Evolutionary conservation across 164 flowering plant genomes (phyloP), one percentile per base, ranked within the genome.

Genomic region (Magnolia sinica): DNA sequence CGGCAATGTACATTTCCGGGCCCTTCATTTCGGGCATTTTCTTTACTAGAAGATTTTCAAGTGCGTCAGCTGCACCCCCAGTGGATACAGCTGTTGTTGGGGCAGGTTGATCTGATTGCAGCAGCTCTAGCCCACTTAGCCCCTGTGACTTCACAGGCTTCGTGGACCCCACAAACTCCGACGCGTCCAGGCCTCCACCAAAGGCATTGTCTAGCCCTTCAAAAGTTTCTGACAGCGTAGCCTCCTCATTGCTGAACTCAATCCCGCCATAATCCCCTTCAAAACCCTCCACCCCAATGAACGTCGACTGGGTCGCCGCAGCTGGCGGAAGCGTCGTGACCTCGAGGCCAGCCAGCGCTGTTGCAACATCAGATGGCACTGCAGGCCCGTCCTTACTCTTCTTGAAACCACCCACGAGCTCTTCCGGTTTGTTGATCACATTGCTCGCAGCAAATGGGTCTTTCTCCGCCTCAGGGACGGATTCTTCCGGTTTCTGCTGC

Each of bases 211-310:
- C 85, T 74, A 96, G 86, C 49, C 97, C 97, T 85, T 96, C 98
- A 84, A 96, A 96, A 49, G 94, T 88, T 76, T 96, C 98, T 0
- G 84, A 84, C 71, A 96, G 71, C 2, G 96, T 81, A 0, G 97
- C 87, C 76, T 92, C 91, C 73, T 93, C 98, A 18, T 85, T 88
- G 51, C 89, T 77, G 71, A 91, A 96, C 82, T 91, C 98, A 67
- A 96, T 86, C n/a, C 99, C 99, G 79, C 99, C 99, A 81, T 94
- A 96, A 9, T 94, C 85, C 61, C 99, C 99, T 85, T 96, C 99
- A 81, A 96, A 96, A 0, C 99, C 99, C 74, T 94, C 99, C 2
- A 91, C 97, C 27, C 86, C 90, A 52, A 96, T 94, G 61, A 83
- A 87, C 0, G 97, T 96, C 0, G 97, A 87, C 67, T 92, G 91